Conservation (phyloP, 805 yeast genomes). For the Teunomyces kruisii region DNA sequence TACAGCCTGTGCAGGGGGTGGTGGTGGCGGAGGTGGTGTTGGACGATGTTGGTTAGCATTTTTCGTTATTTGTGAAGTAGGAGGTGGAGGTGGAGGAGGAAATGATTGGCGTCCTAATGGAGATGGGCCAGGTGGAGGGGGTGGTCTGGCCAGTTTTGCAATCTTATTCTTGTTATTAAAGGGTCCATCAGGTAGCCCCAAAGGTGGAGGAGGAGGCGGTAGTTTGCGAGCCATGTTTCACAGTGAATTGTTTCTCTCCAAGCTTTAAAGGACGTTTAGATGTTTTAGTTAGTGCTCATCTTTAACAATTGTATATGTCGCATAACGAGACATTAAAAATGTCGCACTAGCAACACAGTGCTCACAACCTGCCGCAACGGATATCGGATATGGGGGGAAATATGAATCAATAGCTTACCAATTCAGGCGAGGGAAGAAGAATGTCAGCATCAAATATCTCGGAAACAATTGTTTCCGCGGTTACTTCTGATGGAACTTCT, state of each 20-base stretch:
- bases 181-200: constrained; percentile 12
- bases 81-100: constrained; percentile 9
- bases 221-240: constrained; percentile 13
- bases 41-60: constrained; percentile 19
- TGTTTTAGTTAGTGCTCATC: constrained; percentile 4
- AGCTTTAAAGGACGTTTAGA: too few relatives aligned
- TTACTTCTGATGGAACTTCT: not conserved
- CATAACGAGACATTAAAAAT: not conserved
- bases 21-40: constrained; percentile 22
- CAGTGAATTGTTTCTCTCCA: not conserved
- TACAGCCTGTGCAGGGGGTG: not conserved
- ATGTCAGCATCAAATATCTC: not conserved
- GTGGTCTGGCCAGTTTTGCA: constrained; percentile 1
- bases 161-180: not conserved
- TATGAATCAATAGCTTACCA: not conserved
- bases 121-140: not conserved
- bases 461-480: not conserved
- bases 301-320: not conserved
- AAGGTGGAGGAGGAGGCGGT: constrained; percentile 22
- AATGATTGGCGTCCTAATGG: not conserved
- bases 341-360: not conserved
- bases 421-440: not conserved
- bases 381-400: not conserved
- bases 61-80: constrained; percentile 15
- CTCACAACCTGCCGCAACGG: not conserved